Conservation (phyloP, 2,329 filamentous ascomycete genomes). For the Alternaria gaisen region DNA sequence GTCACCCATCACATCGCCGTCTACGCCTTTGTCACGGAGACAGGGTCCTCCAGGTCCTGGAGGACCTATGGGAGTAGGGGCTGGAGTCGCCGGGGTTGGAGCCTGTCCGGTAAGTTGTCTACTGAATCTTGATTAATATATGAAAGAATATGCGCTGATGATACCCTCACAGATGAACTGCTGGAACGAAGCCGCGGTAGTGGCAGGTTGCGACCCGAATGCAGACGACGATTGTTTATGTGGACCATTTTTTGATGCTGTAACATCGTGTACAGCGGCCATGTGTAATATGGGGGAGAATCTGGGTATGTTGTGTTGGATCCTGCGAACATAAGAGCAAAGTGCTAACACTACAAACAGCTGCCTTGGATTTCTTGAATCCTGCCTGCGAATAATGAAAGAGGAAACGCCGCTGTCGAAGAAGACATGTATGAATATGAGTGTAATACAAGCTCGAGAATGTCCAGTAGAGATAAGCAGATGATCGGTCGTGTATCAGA, state of each 20-base stretch:
- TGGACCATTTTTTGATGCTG: slow-evolving; percentile 44
- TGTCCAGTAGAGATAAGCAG: background rate
- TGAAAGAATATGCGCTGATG: slow-evolving; percentile 12
- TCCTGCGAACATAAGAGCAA: background rate
- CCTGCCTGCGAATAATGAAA: slow-evolving; percentile 13
- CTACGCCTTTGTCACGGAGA: slow-evolving; percentile 9
- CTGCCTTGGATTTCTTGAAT: slow-evolving; percentile 24
- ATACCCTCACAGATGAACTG: slow-evolving; percentile 34
- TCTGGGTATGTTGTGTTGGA: slow-evolving; percentile 34
- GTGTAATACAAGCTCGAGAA: background rate
- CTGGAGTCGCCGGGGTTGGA: slow-evolving; percentile 29
- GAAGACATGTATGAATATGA: slow-evolving; percentile 8
- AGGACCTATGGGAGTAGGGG: slow-evolving; percentile 13
- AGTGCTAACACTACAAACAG: slow-evolving; percentile 16
- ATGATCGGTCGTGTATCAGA: background rate
- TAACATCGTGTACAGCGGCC: slow-evolving; percentile 39
- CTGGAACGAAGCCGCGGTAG: slow-evolving; percentile 44
- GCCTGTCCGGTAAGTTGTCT: slow-evolving; percentile 36
- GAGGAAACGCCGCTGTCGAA: background rate
- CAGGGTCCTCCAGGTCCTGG: slow-evolving; percentile 2
- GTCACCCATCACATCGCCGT: slow-evolving; percentile 27
- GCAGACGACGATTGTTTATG: slow-evolving; percentile 43
- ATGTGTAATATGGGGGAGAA: slow-evolving; percentile 44
- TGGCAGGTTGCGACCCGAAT: slow-evolving; percentile 43
- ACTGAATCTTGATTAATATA: background rate